Evolutionary conservation across 306 rosid species (phyloP).

Genomic region (Pyrus communis): DNA sequence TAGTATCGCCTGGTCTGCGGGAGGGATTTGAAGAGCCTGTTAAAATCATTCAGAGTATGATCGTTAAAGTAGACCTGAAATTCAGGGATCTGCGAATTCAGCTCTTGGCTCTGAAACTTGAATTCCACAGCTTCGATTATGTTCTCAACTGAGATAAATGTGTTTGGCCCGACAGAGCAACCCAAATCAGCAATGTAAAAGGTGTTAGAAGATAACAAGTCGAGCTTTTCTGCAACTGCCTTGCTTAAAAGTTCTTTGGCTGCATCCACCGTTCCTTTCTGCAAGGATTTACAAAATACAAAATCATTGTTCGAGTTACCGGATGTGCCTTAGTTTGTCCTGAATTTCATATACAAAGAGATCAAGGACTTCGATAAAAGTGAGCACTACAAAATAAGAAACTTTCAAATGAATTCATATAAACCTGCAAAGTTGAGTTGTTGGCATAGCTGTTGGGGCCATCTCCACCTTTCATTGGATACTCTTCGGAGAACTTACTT

Average conservation of each 20-base stretch:
- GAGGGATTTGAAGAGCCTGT: slow-evolving; percentile 12
- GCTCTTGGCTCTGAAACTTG: background rate
- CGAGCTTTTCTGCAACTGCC: slow-evolving; percentile 19
- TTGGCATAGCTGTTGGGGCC: slow-evolving; percentile 38
- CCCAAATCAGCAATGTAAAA: slow-evolving; percentile 34
- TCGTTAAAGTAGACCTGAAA: slow-evolving; percentile 36
- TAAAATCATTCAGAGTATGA: slow-evolving; percentile 33
- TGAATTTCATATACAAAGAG: too few species aligned
- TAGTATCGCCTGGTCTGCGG: slow-evolving; percentile 8
- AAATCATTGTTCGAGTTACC: too few species aligned
- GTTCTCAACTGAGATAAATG: slow-evolving; percentile 23
- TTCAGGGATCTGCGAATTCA: background rate
- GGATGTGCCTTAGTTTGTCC: too few species aligned
- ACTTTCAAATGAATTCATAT: background rate
- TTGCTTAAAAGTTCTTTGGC: background rate
- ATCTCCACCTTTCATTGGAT: slow-evolving; percentile 36
- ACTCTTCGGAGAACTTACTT: background rate
- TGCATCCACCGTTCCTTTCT: too few species aligned
- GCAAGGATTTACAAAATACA: too few species aligned
- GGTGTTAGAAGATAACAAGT: slow-evolving; percentile 5
- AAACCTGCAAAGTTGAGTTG: slow-evolving; percentile 30
- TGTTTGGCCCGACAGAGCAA: slow-evolving; percentile 34
- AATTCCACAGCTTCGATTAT: slow-evolving; percentile 16
- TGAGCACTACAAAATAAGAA: too few species aligned
- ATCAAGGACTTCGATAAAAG: too few species aligned